These are phyloP conservation scores for Solanum sitiens DNA, from an alignment of 257 asterid species.

Conservation along the genomic window DNA sequence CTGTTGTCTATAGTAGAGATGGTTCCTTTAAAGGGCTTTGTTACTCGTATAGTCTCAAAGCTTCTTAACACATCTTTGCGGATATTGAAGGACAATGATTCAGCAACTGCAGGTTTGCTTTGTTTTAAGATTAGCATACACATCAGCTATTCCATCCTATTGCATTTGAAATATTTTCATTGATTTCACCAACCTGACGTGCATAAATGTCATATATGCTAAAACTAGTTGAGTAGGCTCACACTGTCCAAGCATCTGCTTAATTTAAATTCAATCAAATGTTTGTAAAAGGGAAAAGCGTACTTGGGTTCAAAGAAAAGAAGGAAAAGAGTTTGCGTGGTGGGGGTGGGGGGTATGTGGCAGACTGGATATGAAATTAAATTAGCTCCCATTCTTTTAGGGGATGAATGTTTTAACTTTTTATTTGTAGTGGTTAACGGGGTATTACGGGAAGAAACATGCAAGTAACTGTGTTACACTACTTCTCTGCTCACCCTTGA, in stretches of 20 bases:
- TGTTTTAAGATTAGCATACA: neutral
- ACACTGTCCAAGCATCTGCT: neutral
- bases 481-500: neutral
- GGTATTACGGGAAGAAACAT: neutral
- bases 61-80: constrained; percentile 34
- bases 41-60: constrained; percentile 28
- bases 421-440: neutral
- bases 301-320: neutral
- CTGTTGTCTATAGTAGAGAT: constrained; percentile 39
- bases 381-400: neutral
- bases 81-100: constrained; percentile 29
- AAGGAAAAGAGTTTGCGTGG: neutral
- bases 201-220: neutral
- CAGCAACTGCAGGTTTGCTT: constrained; percentile 43
- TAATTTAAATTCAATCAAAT: neutral
- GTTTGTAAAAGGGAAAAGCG: neutral
- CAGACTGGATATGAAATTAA: neutral
- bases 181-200: neutral
- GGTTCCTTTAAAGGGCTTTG: constrained; percentile 46
- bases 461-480: neutral
- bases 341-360: neutral
- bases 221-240: neutral
- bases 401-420: neutral
- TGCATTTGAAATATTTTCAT: neutral
- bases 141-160: neutral